Conservation (phyloP, 164 flowering plant species). For the Kingdonia uniflora region DNA sequence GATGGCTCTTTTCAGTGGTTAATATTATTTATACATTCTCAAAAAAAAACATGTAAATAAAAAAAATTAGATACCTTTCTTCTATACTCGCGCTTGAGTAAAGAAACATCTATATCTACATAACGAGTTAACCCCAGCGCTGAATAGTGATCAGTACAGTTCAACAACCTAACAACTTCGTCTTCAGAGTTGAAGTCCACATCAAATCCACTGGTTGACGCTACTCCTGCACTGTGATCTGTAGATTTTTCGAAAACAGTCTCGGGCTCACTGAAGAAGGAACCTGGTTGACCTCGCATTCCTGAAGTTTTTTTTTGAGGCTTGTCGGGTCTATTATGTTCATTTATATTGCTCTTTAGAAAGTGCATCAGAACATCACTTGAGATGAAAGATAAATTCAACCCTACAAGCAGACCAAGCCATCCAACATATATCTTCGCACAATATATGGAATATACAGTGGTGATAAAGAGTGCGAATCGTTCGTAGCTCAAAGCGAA, state of each 20-base stretch:
- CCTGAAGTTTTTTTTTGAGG: constrained; percentile 36
- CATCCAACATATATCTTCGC: constrained; percentile 80
- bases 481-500: constrained; percentile 52
- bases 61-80: constrained; percentile 49
- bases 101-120: constrained; percentile 53
- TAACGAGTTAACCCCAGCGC: constrained; percentile 73
- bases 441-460: constrained; percentile 64
- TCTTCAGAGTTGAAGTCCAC: constrained; percentile 78
- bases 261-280: constrained; percentile 28
- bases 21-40: no score
- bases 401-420: constrained; percentile 62
- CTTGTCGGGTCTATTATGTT: constrained; percentile 30
- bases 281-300: constrained; percentile 28
- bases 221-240: constrained; percentile 56
- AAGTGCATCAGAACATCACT: constrained; percentile 73
- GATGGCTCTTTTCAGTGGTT: no score
- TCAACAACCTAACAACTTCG: constrained; percentile 79
- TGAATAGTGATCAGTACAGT: constrained; percentile 79
- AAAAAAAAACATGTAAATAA: no score
- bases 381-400: constrained; percentile 80
- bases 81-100: constrained; percentile 78
- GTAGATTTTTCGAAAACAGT: constrained; percentile 29
- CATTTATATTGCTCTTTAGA: constrained; percentile 48
- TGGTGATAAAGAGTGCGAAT: constrained; percentile 51
- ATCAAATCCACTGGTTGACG: constrained; percentile 88